Evolutionary conservation across 768 basidiomycete species (phyloP).

Genomic region (Lactarius quietus): DNA sequence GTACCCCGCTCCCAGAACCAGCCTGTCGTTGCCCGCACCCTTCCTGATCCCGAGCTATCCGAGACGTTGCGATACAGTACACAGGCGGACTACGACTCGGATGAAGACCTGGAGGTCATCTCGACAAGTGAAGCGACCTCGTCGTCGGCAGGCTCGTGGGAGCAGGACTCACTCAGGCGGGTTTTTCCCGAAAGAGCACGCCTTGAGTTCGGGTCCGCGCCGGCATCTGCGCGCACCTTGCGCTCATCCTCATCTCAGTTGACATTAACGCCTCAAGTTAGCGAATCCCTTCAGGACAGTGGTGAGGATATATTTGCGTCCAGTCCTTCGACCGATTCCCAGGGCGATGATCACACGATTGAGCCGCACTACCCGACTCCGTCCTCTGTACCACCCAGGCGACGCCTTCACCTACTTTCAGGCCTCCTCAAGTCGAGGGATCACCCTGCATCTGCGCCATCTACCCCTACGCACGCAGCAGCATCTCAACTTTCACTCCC

Average conservation of each 20-base stretch:
- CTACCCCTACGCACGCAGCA: slow-evolving; percentile 24
- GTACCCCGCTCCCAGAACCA: slow-evolving; percentile 17
- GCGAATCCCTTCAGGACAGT: slow-evolving; percentile 11
- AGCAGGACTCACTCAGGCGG: slow-evolving; percentile 14
- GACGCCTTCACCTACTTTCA: slow-evolving; percentile 25
- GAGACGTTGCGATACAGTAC: slow-evolving; percentile 26
- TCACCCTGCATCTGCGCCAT: slow-evolving; percentile 24
- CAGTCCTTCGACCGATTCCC: slow-evolving; percentile 25
- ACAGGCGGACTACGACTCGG: slow-evolving; percentile 26
- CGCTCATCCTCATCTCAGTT: slow-evolving; percentile 22
- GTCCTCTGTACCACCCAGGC: slow-evolving; percentile 17
- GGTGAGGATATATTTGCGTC: slow-evolving; percentile 17
- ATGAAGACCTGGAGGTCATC: slow-evolving; percentile 25
- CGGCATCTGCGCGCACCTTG: slow-evolving; percentile 8
- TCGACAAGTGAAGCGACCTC: slow-evolving; percentile 21
- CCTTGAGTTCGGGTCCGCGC: not conserved
- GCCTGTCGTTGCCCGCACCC: slow-evolving; percentile 13
- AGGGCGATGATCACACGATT: not conserved
- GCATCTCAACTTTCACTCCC: slow-evolving; percentile 27
- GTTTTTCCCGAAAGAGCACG: not conserved
- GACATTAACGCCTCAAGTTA: slow-evolving; percentile 15
- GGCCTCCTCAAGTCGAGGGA: slow-evolving; percentile 20
- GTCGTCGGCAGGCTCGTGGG: slow-evolving; percentile 12
- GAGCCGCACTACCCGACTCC: slow-evolving; percentile 13
- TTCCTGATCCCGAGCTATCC: slow-evolving; percentile 10